A percentile compares a stretch with the other conserved stretches of the same genome.
These are phyloP conservation scores for Fraxinus cuspidata DNA, from an alignment of 257 asterid genomes.

Conservation along the genomic window DNA sequence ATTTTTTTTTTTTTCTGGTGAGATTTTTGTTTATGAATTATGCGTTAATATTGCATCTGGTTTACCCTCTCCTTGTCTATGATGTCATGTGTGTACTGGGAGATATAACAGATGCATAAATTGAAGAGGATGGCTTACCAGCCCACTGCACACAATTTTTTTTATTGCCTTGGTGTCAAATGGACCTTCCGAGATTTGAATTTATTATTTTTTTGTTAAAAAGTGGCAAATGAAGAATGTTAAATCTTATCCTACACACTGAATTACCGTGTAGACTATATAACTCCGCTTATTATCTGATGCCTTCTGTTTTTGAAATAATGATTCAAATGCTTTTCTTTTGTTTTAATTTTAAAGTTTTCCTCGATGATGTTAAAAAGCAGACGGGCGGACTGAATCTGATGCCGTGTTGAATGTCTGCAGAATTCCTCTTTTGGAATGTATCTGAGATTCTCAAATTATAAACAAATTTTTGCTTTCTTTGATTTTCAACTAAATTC, in stretches of 20 bases:
- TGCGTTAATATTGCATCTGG: conserved; percentile 54
- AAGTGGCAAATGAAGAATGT: conserved; percentile 51
- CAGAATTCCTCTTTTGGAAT: conserved; percentile 49
- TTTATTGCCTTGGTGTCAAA: conserved; percentile 75
- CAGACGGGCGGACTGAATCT: conserved; percentile 95
- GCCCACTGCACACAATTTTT: conserved; percentile 61
- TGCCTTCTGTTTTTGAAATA: conserved; percentile 28
- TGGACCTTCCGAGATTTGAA: conserved; percentile 53
- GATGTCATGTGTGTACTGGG: conserved; percentile 44
- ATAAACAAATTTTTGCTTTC: neutral
- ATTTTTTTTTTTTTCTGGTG: neutral
- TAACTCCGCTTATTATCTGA: conserved; percentile 84
- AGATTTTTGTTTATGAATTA: neutral
- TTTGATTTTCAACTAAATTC: neutral
- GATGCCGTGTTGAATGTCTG: conserved; percentile 94
- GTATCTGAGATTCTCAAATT: conserved; percentile 42
- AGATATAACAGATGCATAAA: conserved; percentile 74
- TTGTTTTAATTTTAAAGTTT: neutral
- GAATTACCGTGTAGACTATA: conserved; percentile 54
- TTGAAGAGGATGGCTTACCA: conserved; percentile 67
- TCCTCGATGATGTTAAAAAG: conserved; percentile 55
- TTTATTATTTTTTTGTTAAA: neutral
- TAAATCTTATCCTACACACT: conserved; percentile 62
- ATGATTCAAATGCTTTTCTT: neutral
- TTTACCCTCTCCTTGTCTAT: conserved; percentile 68